phyloP scores from a whole-genome alignment of 495 filamentous ascomycete species.

The Hypomontagnella submonticulosa region DNA sequence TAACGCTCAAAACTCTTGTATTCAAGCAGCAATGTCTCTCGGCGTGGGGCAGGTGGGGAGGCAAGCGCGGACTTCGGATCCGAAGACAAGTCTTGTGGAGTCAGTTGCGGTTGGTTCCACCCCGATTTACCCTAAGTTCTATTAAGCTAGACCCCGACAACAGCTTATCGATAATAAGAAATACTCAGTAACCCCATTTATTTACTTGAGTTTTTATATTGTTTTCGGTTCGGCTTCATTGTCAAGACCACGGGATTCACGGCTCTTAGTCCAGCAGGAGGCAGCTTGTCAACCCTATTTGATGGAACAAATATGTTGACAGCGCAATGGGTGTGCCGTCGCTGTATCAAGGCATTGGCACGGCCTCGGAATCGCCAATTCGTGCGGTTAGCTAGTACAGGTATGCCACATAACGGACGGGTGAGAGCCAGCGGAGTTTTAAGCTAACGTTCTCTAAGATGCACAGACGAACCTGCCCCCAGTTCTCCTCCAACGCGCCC shows the following conservation, averaged over 20 bases:
- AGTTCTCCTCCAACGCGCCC: conserved; percentile 56
- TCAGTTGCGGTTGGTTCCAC: no score
- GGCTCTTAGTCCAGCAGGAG: not conserved
- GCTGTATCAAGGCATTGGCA: conserved; percentile 57
- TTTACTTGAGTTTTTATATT: no score
- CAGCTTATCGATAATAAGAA: not conserved
- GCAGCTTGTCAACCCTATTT: conserved; percentile 2
- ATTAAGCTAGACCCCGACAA: no score
- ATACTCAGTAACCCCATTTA: no score
- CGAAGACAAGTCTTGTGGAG: no score
- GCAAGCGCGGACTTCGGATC: no score
- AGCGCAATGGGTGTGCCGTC: conserved; percentile 66
- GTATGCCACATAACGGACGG: conserved; percentile 33
- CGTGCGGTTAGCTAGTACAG: conserved; percentile 59
- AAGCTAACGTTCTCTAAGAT: conserved; percentile 27
- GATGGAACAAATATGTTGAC: conserved; percentile 58
- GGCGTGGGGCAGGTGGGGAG: no score
- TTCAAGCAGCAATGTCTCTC: no score
- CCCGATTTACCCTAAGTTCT: no score
- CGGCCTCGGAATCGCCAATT: conserved; percentile 49
- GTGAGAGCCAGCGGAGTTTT: conserved; percentile 1
- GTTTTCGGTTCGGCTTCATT: not conserved
- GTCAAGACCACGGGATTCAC: no score
- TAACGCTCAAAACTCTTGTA: no score
- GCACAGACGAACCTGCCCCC: conserved; percentile 43